Evolutionary conservation across 208 protist genomes (phyloP), one percentile per base, ranked within the genome.

Genomic region (Novymonas esmeraldas): DNA sequence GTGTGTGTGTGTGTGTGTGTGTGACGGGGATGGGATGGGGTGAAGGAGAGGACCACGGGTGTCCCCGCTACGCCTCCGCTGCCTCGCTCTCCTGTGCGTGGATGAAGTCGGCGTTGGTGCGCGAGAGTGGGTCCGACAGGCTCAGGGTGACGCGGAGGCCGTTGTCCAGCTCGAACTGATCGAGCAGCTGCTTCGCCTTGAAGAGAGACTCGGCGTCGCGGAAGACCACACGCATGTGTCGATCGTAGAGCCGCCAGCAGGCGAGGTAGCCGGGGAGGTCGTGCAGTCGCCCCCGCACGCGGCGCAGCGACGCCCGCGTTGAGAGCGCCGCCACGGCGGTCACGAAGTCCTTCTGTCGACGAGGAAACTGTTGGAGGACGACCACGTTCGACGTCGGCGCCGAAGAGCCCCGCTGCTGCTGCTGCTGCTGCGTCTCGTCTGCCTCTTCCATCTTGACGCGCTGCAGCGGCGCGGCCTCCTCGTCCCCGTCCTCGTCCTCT

Each of bases 161-260:
- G 0, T 76, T 52, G 9, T 83, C 85, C 22, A 92, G 63, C 38
- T 84, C 82, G 57, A 95, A 93, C 76, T 95, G 82, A 62, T 93
- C 87, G 5, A 95, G 79, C 38, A 95, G 78, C 59, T 89, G 66
- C 73, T 95, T 95, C 45, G 90, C 90, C 45, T 82, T 79, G 64
- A 93, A 95, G 26, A 95, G 82, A 16, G 78, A 44, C 34, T 61
- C 72, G n/a, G 63, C 72, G 51, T 83, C 73, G 24, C 76, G 76
- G 73, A 95, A 93, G n/a, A 95, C 80, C 1, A 93, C 74, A 26
- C 87, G 84, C 62, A 87, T 79, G 48, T 78, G 79, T 28, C 78
- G 75, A 44, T 70, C 60, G 61, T 87, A 74, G 36, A 93, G 58
- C 29, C 57, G 42, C 83, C 84, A 93, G 48, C 81, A 89, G 3